Evolutionary conservation across 2,329 filamentous ascomycete genomes (phyloP), one percentile per base, ranked within the genome.

Genomic region (Sporothrix euskadiensis): DNA sequence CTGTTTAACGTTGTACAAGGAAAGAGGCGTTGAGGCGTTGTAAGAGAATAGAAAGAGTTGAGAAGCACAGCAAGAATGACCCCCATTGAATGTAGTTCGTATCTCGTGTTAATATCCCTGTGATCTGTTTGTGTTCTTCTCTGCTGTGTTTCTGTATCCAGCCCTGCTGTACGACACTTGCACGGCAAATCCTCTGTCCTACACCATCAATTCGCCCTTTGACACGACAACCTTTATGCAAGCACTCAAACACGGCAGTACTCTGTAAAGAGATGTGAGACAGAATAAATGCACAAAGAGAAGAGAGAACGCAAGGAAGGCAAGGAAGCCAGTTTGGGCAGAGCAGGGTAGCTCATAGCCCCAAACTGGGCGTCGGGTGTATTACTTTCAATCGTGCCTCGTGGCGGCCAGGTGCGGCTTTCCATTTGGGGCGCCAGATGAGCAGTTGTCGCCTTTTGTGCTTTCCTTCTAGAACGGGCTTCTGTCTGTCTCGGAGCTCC

Each of bases 361-460:
- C 32, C 59, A 63, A 22, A 63, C 19, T 44, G 19, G 35, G 7
- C 32, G 30, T 5, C 56, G 12, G 57, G 14, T 57, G 22, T 35
- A 6, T 4, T 22, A 6, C 7, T 22, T 54, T 22, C 49, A 7
- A 7, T 32, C 26, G 52, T 56, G 16, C 39, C 59, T 41, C 59
- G 39, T 65, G 59, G 59, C 59, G 39, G 59, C 35, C 39, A 47
- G 39, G 39, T 19, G 35, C 59, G 59, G 59, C 59, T 41, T 63
- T 63, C 14, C 1, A 16, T n/a, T 41, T 22, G 59, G 14, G 59
- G 32, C 61, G 35, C 4, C 3, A 35, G 35, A 35, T 5, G 35
- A 2, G 35, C 32, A n/a, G 26, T 44, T 10, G 30, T 19, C 10
- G 4, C 30, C 41, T 12, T 10, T 26, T 10, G 3, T 65, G 4